Percentiles rank a stretch among this genome's conserved stretches.
phyloP scores from a whole-genome alignment of 441 rosid genomes.

The Geranium incanum region DNA sequence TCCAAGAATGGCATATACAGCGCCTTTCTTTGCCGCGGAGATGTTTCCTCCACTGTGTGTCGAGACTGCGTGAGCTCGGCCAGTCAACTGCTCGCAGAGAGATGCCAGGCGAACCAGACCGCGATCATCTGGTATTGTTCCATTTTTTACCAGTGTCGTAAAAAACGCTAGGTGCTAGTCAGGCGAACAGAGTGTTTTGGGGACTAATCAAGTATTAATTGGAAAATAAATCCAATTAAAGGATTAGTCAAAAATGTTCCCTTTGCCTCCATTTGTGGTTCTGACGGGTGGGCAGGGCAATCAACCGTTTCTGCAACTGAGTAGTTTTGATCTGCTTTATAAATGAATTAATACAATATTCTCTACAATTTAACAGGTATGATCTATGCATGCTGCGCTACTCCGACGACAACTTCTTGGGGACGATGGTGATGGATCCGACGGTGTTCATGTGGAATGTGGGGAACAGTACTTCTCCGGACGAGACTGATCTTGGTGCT shows the following conservation, averaged over 20 bases:
- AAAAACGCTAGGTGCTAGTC: no score
- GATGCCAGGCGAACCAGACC: slow-evolving; percentile 28
- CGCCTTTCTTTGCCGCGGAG: slow-evolving; percentile 38
- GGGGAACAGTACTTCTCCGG: slow-evolving; percentile 19
- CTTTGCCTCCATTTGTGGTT: no score
- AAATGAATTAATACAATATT: no score
- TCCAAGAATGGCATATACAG: slow-evolving; percentile 18
- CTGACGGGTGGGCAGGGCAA: no score
- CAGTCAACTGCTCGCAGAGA: slow-evolving; percentile 14
- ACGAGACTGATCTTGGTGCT: slow-evolving; percentile 22
- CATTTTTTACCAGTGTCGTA: no score
- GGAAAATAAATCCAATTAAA: no score
- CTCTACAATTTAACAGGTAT: neutral
- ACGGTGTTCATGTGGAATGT: neutral
- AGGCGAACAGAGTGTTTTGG: no score
- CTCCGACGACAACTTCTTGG: slow-evolving; percentile 27
- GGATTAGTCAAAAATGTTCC: no score
- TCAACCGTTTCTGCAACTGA: no score
- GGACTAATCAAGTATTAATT: no score
- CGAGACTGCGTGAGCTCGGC: slow-evolving; percentile 29
- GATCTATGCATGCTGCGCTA: slow-evolving; percentile 38
- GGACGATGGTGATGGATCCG: slow-evolving; percentile 12
- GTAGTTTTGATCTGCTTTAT: no score
- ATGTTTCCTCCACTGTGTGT: slow-evolving; percentile 31
- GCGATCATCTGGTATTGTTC: slow-evolving; percentile 22